A percentile compares a stretch with the other conserved stretches of the same genome.
Conservation (phyloP, 768 basidiomycete species). For the Lactarius deliciosus region DNA sequence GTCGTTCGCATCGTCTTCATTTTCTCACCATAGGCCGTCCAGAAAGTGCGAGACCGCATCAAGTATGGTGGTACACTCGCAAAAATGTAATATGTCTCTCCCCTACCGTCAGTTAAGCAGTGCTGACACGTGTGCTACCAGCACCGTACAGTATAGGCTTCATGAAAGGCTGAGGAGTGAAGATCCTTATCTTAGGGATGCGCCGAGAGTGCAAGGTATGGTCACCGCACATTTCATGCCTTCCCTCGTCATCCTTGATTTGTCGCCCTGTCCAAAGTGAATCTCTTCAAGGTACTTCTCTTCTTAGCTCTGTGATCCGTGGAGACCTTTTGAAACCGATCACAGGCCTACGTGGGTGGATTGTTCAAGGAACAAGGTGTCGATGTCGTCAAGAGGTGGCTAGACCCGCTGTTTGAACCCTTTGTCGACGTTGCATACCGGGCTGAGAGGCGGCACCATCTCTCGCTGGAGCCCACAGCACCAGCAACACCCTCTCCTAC, state of each 20-base stretch:
- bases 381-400: slow-evolving; percentile 14
- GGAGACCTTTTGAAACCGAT: not conserved
- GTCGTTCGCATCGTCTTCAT: not conserved
- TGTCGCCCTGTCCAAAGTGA: not conserved
- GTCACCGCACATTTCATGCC: not conserved
- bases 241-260: not conserved
- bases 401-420: slow-evolving; percentile 6
- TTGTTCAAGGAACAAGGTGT: slow-evolving; percentile 19
- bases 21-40: not conserved
- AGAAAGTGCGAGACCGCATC: slow-evolving; percentile 20
- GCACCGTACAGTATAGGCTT: slow-evolving; percentile 8
- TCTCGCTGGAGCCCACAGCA: not conserved
- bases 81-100: slow-evolving; percentile 3
- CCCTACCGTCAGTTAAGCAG: not conserved
- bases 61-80: slow-evolving; percentile 8
- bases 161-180: not conserved
- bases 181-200: not conserved
- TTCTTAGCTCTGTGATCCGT: not conserved
- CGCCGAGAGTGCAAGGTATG: slow-evolving; percentile 6
- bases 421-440: slow-evolving; percentile 9
- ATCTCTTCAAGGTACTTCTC: slow-evolving; percentile 19
- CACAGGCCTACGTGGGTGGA: slow-evolving; percentile 23
- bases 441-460: not conserved
- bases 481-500: not conserved
- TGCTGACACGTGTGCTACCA: not conserved